Evolutionary conservation across 306 rosid species (phyloP).

Genomic region (Abrus pulchellus): DNA sequence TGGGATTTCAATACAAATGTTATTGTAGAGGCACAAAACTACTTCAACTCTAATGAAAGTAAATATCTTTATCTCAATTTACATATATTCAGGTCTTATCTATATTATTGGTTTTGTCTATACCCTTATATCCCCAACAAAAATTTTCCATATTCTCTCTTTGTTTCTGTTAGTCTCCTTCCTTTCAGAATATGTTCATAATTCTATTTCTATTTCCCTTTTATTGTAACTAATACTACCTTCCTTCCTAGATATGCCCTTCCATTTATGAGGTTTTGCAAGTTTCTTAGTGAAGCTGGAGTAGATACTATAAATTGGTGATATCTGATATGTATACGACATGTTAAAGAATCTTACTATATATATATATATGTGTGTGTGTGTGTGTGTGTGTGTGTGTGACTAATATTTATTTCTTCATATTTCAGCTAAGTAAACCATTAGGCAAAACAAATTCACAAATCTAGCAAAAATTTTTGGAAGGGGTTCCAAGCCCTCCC

Average conservation of each 20-base stretch:
- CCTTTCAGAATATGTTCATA: background rate
- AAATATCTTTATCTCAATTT: background rate
- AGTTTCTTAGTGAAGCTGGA: background rate
- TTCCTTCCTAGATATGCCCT: background rate
- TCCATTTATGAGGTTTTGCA: constrained; percentile 10
- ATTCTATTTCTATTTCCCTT: constrained; percentile 19
- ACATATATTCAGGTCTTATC: constrained; percentile 1
- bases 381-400: background rate
- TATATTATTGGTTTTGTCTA: constrained; percentile 1
- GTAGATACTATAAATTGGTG: constrained; percentile 6
- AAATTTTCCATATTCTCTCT: background rate
- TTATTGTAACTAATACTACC: constrained; percentile 18
- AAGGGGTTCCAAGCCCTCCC: constrained; percentile 7
- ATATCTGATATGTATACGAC: background rate
- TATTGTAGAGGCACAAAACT: background rate
- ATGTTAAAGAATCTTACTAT: too few species aligned
- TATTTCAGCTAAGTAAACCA: constrained; percentile 22
- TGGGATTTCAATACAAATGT: background rate
- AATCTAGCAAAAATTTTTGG: background rate
- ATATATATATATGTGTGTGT: background rate
- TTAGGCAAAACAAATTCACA: constrained; percentile 17
- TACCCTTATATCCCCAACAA: background rate
- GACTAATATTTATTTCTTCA: background rate
- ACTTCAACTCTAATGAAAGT: background rate
- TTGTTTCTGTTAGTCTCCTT: background rate